phyloP scores from a whole-genome alignment of 352 stramenopile genomes.

The Paralagenidium karlingii region DNA sequence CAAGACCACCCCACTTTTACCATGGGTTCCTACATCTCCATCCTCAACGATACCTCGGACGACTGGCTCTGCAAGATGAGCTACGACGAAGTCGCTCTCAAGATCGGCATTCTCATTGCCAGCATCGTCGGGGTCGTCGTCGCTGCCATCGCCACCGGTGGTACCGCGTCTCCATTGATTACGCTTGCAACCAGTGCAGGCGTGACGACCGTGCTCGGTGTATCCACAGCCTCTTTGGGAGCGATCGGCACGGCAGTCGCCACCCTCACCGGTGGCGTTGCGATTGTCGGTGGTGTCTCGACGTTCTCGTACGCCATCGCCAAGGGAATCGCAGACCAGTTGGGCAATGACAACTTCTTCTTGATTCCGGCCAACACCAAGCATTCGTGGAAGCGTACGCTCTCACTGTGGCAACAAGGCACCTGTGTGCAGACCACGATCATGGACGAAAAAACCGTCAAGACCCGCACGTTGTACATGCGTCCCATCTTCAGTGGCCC shows the following conservation, averaged over 20 bases:
- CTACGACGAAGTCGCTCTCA: conserved; percentile 9
- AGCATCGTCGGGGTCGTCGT: conserved; percentile 1
- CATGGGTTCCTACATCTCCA: conserved; percentile 17
- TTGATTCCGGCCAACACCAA: too few relatives aligned
- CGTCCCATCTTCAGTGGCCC: conserved; percentile 33
- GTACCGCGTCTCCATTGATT: conserved; percentile 3
- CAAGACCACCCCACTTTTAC: too few relatives aligned
- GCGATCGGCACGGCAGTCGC: too few relatives aligned
- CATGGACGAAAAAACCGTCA: conserved; percentile 19
- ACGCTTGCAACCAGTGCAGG: too few relatives aligned
- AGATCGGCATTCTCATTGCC: conserved; percentile 7
- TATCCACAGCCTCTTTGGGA: too few relatives aligned
- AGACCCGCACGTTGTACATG: conserved; percentile 28
- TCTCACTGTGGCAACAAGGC: conserved; percentile 33
- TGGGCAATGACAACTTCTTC: too few relatives aligned
- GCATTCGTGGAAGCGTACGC: conserved; percentile 24
- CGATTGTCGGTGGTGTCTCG: too few relatives aligned
- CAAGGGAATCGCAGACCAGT: too few relatives aligned
- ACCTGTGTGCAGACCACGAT: conserved; percentile 22
- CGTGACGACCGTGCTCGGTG: too few relatives aligned
- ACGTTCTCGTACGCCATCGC: too few relatives aligned
- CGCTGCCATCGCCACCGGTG: conserved; percentile 1
- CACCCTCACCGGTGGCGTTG: too few relatives aligned
- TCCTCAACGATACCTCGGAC: conserved; percentile 13
- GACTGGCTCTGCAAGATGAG: conserved; percentile 9